Conservation (phyloP, 1,284 basidiomycete genomes). For the Sporisorium sorghi region DNA sequence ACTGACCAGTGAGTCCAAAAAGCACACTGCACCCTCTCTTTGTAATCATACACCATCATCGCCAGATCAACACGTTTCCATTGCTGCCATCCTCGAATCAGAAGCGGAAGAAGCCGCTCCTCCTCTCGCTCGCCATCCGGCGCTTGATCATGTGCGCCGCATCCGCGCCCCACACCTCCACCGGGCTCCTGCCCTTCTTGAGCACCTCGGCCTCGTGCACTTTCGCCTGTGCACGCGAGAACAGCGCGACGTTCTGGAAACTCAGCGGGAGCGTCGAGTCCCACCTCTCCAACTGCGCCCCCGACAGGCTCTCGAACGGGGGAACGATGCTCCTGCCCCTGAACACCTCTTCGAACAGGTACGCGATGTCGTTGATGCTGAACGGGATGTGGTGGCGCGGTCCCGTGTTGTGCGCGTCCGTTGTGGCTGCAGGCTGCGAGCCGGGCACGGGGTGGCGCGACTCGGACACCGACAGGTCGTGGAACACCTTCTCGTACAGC, state of each 20-base stretch:
- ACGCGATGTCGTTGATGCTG: slow-evolving; percentile 63
- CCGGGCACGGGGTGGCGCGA: slow-evolving; percentile 38
- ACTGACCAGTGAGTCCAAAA: slow-evolving; percentile 77
- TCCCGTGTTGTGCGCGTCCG: slow-evolving; percentile 12
- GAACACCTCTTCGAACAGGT: slow-evolving; percentile 66
- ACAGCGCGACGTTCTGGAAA: slow-evolving; percentile 64
- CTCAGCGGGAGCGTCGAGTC: slow-evolving; percentile 62
- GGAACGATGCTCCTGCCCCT: slow-evolving; percentile 61
- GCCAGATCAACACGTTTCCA: not conserved
- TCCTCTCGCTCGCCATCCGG: slow-evolving; percentile 58
- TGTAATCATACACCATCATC: slow-evolving; percentile 11
- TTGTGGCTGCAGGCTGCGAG: not conserved
- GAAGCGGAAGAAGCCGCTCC: slow-evolving; percentile 52
- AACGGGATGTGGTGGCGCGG: slow-evolving; percentile 57
- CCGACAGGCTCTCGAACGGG: slow-evolving; percentile 55
- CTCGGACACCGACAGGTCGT: slow-evolving; percentile 43
- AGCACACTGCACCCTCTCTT: not conserved
- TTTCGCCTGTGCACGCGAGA: slow-evolving; percentile 58
- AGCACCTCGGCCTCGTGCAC: slow-evolving; percentile 62
- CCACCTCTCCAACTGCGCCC: slow-evolving; percentile 60
- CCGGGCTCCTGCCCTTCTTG: slow-evolving; percentile 51
- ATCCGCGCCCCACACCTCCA: slow-evolving; percentile 63
- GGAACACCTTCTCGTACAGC: slow-evolving; percentile 60
- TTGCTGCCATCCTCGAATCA: slow-evolving; percentile 3
- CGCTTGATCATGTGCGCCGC: slow-evolving; percentile 54